Conservation (phyloP, 1,139 yeast species). For the Pichia sp. region DNA sequence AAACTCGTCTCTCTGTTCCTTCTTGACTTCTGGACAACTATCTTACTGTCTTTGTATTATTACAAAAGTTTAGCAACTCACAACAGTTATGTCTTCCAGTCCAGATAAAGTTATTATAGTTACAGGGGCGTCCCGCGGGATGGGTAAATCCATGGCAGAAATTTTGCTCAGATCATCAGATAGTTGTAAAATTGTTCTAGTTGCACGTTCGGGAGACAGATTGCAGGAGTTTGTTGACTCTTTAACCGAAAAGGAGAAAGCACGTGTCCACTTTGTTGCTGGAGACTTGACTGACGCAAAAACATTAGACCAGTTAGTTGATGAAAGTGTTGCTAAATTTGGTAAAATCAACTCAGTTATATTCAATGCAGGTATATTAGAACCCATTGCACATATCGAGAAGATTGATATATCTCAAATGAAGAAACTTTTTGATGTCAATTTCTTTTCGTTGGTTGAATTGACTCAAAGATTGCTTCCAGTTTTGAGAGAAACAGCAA, state of each 20-base stretch:
- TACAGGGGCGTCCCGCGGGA: slow-evolving; percentile 74
- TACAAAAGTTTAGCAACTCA: too few relatives aligned
- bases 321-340: slow-evolving; percentile 44
- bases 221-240: slow-evolving; percentile 40
- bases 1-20: too few relatives aligned
- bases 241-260: slow-evolving; percentile 37
- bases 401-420: slow-evolving; percentile 50
- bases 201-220: slow-evolving; percentile 60
- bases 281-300: slow-evolving; percentile 62
- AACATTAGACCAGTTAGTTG: slow-evolving; percentile 41
- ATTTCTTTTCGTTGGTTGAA: slow-evolving; percentile 70
- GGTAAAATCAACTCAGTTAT: slow-evolving; percentile 67
- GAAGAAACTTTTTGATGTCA: slow-evolving; percentile 66
- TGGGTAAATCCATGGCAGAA: slow-evolving; percentile 71
- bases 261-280: slow-evolving; percentile 49
- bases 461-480: slow-evolving; percentile 59
- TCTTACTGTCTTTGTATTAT: too few relatives aligned
- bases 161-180: slow-evolving; percentile 39
- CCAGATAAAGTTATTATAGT: slow-evolving; percentile 40
- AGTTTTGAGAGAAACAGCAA: slow-evolving; percentile 39
- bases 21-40: too few relatives aligned
- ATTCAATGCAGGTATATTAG: slow-evolving; percentile 84
- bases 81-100: not conserved
- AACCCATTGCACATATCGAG: slow-evolving; percentile 63
- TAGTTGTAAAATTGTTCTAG: slow-evolving; percentile 52